Evolutionary conservation across 805 yeast genomes (phyloP), one percentile per base, ranked within the genome.

Genomic region (Wickerhamomyces queroliae): DNA sequence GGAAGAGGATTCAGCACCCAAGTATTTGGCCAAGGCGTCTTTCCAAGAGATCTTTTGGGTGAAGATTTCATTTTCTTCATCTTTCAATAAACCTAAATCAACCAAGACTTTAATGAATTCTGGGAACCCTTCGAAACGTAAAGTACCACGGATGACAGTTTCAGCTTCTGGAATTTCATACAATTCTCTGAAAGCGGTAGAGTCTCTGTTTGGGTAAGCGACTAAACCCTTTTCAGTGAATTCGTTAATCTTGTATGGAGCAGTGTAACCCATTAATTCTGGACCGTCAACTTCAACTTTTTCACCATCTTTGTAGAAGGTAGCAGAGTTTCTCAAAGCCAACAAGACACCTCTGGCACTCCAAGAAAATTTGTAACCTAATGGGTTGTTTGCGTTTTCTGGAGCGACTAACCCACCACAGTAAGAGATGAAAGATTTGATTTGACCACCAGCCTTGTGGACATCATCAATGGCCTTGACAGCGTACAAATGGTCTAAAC

Each of bases 381-480:
- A 74, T 42, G 99, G 99, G 70, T 93, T 93, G 70, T 89, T 95
- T 23, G 98, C 91, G 66, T 83, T 78, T 70, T 91, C 99, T 48
- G 99, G 97, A 24, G 99, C 93, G 49, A 98, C 98, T 58, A 93
- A 76, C 57, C 99, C 99, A 69, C 99, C 99, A 70, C 99, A 93
- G 83, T 87, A 93, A 7, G 96, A 87, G 55, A 89, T 70, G 79
- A 93, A 93, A 7, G 95, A 84, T 61, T 77, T 86, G 69, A 93
- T 86, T 72, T 93, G 86, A 62, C 99, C 99, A 49, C 87, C 87
- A 21, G 74, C 77, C 50, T 71, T 69, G 72, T 93, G 99, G 44
- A 93, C 97, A 70, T 93, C 99, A 60, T 87, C 95, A 61, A 93
- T 87, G 53, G 98, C 88, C 78, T 93, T 93, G 63, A 93, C 95